Evolutionary conservation across 352 stramenopile species (phyloP).

Genomic region (Phytopythium ostracodes): DNA sequence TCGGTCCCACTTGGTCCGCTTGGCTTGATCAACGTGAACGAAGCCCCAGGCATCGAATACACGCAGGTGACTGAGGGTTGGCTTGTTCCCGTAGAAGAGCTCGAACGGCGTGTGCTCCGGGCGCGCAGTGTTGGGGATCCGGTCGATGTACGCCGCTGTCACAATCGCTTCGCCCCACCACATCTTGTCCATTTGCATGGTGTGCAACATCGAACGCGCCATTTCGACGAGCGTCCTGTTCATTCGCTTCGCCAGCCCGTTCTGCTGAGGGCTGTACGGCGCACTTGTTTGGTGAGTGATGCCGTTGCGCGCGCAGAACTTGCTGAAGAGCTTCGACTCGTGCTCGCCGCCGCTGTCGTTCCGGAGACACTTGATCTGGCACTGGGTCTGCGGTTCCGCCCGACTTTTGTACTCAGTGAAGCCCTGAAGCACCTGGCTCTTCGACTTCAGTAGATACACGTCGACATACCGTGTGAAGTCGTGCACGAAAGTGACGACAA

Average conservation of each 20-base stretch:
- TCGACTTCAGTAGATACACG: constrained; percentile 1
- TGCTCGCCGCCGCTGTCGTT: constrained; percentile 19
- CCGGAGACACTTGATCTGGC: constrained; percentile 10
- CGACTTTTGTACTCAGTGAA: constrained; percentile 10
- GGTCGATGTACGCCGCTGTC: too few relatives aligned
- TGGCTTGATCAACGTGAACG: too few relatives aligned
- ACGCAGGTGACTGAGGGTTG: too few relatives aligned
- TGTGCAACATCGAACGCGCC: constrained; percentile 12
- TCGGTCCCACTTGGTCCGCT: too few relatives aligned
- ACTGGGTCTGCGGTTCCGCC: constrained; percentile 10
- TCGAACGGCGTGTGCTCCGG: too few relatives aligned
- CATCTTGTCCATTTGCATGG: constrained; percentile 5
- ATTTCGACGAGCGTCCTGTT: constrained; percentile 15
- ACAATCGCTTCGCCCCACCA: too few relatives aligned
- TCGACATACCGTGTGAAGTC: constrained; percentile 12
- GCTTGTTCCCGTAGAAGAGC: too few relatives aligned
- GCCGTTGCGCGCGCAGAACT: constrained; percentile 7
- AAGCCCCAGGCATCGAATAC: too few relatives aligned
- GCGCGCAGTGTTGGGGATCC: too few relatives aligned
- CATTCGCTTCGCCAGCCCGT: constrained; percentile 18
- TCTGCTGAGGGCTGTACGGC: constrained; percentile 13
- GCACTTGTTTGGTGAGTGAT: constrained; percentile 15
- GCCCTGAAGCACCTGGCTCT: constrained; percentile 7
- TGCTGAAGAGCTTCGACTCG: constrained; percentile 6
- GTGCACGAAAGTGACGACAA: constrained; percentile 20